Base-by-base conservation (phyloP, 2,329 filamentous ascomycete species). In the Botrytis hyacinthi region DNA sequence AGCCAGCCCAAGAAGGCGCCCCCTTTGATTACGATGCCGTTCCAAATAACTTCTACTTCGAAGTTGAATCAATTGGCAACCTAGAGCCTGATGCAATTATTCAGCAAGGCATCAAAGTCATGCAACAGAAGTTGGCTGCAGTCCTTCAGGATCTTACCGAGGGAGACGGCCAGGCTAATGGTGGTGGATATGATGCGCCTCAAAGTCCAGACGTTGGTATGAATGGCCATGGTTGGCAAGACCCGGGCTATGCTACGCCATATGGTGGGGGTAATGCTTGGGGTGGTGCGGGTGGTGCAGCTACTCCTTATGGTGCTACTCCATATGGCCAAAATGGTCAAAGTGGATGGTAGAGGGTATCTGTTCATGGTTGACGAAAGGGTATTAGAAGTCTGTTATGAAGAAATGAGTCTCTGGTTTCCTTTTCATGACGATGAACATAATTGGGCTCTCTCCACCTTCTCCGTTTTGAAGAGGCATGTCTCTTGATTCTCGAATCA, bases 31-130 rank as follows among this genome's bases (percentile, higher is more conserved):
- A 93, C 83, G 92, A 97, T 79, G 95, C 94, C 16, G 88, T 92
- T 35, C 95, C 96, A 8, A 87, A 86, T 75, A 89, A 89, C 77
- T 99, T 98, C 86, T 99, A 98, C 86, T 92, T 95, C 80, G 94
- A 98, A 80, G 92, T 99, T 65, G 96, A 99, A 83, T 92, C 92
- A 65, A 91, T 93, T 54, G 96, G 96, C 51, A 93, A 91, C 78
- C 89, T 98, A 75, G 93, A 96, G 44, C 95, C 96, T 0, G 95
- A 99, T 80, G 88, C 90, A 75, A 96, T 98, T 78, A 90, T 99
- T 70, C 91, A 95, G 79, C 90, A 94, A 79, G 95, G 94, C 48
- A 97, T 99, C 82, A 90, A 92, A 76, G 92, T 94, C 42, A 85
- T 99, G 73, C 96, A 98, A 82, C 89, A 92, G 77, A 99, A 99